Evolutionary conservation across 2,329 filamentous ascomycete genomes (phyloP).

Genomic region (Ceratocystis alfenasii): DNA sequence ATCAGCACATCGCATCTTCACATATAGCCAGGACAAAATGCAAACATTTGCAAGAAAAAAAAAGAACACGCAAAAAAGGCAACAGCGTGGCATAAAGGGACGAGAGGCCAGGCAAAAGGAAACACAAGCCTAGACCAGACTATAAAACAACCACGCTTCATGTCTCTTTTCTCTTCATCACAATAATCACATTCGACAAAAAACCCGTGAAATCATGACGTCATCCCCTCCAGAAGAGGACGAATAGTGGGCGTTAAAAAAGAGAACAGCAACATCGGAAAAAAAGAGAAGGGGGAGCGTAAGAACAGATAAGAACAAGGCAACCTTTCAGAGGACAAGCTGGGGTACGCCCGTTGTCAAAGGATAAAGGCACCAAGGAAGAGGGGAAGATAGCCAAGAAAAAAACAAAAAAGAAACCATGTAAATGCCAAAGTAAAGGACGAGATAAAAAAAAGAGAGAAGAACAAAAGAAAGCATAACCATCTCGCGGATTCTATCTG

Average conservation of each 20-base stretch:
- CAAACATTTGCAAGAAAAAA: too few relatives aligned
- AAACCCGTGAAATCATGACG: not conserved
- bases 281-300: not conserved
- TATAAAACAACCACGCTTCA: not conserved
- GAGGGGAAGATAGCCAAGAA: not conserved
- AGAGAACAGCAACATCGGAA: not conserved
- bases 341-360: too few relatives aligned
- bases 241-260: constrained; percentile 2
- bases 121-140: not conserved
- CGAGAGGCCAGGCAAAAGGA: not conserved
- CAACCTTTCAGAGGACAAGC: too few relatives aligned
- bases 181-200: constrained; percentile 2
- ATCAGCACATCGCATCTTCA: too few relatives aligned
- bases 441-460: constrained; percentile 13
- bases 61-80: constrained; percentile 22
- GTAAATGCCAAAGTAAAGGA: constrained; percentile 22
- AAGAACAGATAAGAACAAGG: not conserved
- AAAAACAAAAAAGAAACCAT: constrained; percentile 18
- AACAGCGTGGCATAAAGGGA: not conserved
- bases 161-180: constrained; percentile 8
- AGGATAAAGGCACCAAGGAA: too few relatives aligned
- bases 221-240: not conserved
- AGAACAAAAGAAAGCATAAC: constrained; percentile 13
- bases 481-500: too few relatives aligned
- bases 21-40: too few relatives aligned